Percentiles rank a stretch among this genome's conserved stretches.
phyloP scores from a whole-genome alignment of 2,329 filamentous ascomycete species.

The Colletotrichum destructivum region DNA sequence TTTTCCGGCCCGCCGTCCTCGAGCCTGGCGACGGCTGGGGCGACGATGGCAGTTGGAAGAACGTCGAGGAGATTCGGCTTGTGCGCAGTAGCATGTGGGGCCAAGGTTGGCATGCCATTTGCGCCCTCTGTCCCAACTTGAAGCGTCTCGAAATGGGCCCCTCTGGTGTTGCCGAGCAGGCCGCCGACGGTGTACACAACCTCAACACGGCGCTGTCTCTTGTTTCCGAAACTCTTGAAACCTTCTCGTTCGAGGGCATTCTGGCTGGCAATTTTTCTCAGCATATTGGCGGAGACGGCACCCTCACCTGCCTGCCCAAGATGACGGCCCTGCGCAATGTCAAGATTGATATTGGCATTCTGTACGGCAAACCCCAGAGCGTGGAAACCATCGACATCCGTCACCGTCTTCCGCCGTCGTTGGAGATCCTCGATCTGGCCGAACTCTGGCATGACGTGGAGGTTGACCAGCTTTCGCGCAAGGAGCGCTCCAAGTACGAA shows the following conservation, averaged over 20 bases:
- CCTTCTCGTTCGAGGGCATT: conserved; percentile 38
- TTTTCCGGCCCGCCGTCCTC: conserved; percentile 36
- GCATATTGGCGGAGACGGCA: conserved; percentile 37
- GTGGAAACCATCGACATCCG: conserved; percentile 28
- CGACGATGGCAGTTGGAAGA: conserved; percentile 41
- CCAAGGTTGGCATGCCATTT: conserved; percentile 38
- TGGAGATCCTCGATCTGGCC: conserved; percentile 36
- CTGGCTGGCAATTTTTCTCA: conserved; percentile 36
- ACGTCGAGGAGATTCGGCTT: conserved; percentile 40
- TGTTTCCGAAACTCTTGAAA: conserved; percentile 34
- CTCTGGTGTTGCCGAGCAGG: conserved; percentile 33
- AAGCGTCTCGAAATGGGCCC: conserved; percentile 40
- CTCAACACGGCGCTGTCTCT: conserved; percentile 37
- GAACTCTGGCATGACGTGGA: conserved; percentile 39
- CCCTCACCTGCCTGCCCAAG: conserved; percentile 29
- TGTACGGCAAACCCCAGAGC: conserved; percentile 25
- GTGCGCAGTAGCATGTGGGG: conserved; percentile 41
- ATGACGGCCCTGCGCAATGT: conserved; percentile 39
- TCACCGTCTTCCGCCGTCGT: not conserved
- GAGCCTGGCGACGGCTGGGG: conserved; percentile 39
- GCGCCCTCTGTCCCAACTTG: conserved; percentile 39
- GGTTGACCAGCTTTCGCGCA: conserved; percentile 21
- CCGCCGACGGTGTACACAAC: conserved; percentile 40
- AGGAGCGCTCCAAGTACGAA: conserved; percentile 46
- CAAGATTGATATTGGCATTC: conserved; percentile 34